Base-by-base conservation (phyloP, 495 filamentous ascomycete genomes). In the Talaromyces adpressus region DNA sequence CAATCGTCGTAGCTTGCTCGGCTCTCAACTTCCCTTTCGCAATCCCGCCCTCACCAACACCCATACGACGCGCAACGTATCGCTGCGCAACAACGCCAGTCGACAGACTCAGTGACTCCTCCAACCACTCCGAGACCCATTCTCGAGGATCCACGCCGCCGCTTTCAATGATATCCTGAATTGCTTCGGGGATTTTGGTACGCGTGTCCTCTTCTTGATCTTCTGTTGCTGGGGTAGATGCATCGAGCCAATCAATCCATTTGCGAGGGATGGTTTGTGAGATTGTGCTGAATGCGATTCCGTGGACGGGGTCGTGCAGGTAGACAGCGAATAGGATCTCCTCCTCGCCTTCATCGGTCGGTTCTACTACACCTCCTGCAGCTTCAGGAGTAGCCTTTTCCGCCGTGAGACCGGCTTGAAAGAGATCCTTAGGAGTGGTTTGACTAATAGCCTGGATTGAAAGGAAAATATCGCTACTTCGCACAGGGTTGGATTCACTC, bases 51-150 rank as follows among this genome's bases (percentile, higher is more conserved):
- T 95, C 91, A 54, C 94, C 94, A 5, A 98, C 92, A 18, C 94
- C 91, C 94, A 98, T 98, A 57, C 94, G 78, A 59, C 91, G 83
- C 6, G 94, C 94, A 5, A 98, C 95, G 73, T 98, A 98, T 65
- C 91, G 80, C 81, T 98, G 94, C n/a, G 94, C 94, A 11, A 98
- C 86, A 20, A 96, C 75, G 6, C 94, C 95, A 1, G 92, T 83
- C 4, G 86, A 84, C 60, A 97, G 74, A 47, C 81, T 84, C n/a
- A 98, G 81, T 0, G 87, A 77, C 73, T 98, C 95, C 76, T 98
- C 92, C 6, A 98, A 83, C 94, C 94, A 98, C 73, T 98, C 95
- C 0, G 93, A 87, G 39, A 96, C 90, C 94, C 94, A 98, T 74
- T 98, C 94, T 47, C 94, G 81, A 0, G 94, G 94, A 72, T 98